Percentiles rank a stretch among this genome's conserved stretches.
These are phyloP conservation scores for Ustilago lituana DNA, from an alignment of 1,284 basidiomycete species.

Conservation along the genomic window DNA sequence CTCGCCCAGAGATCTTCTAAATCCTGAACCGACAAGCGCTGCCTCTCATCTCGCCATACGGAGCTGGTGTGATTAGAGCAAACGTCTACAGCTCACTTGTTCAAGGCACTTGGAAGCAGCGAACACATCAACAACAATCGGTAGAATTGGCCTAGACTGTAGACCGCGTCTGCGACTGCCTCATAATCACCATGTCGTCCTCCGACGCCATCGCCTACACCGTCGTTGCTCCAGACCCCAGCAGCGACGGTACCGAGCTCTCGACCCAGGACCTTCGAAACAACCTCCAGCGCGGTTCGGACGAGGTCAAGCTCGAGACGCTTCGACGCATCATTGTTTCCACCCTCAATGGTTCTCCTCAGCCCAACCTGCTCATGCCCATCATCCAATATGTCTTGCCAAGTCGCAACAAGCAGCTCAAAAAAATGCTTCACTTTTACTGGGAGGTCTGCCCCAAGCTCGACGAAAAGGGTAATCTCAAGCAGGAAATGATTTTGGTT, in stretches of 20 bases:
- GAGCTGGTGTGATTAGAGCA: conserved; percentile 12
- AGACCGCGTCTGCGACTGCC: not conserved
- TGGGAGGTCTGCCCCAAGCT: conserved; percentile 99
- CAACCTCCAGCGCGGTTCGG: conserved; percentile 91
- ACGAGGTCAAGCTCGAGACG: conserved; percentile 96
- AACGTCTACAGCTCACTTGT: too few relatives aligned
- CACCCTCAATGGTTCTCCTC: conserved; percentile 91
- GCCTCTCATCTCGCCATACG: not conserved
- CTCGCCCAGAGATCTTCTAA: too few relatives aligned
- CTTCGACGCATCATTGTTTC: conserved; percentile 93
- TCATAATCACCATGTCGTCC: conserved; percentile 23
- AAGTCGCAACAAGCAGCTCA: conserved; percentile 93
- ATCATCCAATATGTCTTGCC: conserved; percentile 98
- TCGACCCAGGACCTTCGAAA: conserved; percentile 77
- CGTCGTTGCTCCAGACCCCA: conserved; percentile 48
- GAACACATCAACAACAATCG: not conserved
- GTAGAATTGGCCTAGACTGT: not conserved
- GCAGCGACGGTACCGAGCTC: conserved; percentile 53
- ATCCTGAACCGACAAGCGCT: too few relatives aligned
- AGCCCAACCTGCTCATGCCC: conserved; percentile 94
- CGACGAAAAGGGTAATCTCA: conserved; percentile 94
- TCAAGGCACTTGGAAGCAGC: not conserved
- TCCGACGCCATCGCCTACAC: conserved; percentile 53
- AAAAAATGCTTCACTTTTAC: conserved; percentile 96
- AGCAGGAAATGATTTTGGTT: conserved; percentile 99